Percentiles rank a stretch among this genome's conserved stretches.
Evolutionary conservation across 805 yeast species (phyloP).

Genomic region (Zygosaccharomyces bailii): DNA sequence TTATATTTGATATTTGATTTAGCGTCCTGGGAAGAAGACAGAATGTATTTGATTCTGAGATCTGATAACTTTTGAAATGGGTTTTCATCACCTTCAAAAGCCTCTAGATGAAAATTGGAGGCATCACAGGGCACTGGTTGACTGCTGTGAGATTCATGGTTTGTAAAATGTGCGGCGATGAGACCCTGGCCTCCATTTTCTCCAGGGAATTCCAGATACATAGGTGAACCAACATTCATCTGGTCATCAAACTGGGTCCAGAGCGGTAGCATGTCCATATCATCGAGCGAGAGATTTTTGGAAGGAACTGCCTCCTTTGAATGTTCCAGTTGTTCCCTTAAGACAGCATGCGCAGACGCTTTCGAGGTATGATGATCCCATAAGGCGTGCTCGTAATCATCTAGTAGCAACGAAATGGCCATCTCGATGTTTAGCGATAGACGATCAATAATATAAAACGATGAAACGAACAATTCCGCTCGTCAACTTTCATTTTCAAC

Average conservation of each 20-base stretch:
- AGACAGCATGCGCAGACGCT: background rate
- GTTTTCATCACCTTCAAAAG: conserved; percentile 14
- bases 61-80: conserved; percentile 36
- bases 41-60: conserved; percentile 63
- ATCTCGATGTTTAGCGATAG: background rate
- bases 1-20: conserved; percentile 70
- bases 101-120: conserved; percentile 13
- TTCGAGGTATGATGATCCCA: conserved; percentile 1
- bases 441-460: too few relatives aligned
- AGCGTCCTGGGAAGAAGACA: conserved; percentile 61
- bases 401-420: conserved; percentile 19
- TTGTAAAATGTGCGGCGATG: conserved; percentile 9
- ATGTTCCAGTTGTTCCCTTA: background rate
- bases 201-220: conserved; percentile 27
- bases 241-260: conserved; percentile 32
- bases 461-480: background rate
- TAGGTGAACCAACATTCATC: conserved; percentile 34
- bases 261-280: conserved; percentile 32
- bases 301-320: conserved; percentile 1
- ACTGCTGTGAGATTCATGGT: conserved; percentile 11
- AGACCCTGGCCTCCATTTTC: conserved; percentile 15
- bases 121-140: conserved; percentile 18
- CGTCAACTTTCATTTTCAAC: background rate
- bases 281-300: conserved; percentile 28
- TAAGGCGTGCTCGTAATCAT: conserved; percentile 16